Evolutionary conservation across 306 rosid genomes (phyloP).

Genomic region (Begonia peltatifolia): DNA sequence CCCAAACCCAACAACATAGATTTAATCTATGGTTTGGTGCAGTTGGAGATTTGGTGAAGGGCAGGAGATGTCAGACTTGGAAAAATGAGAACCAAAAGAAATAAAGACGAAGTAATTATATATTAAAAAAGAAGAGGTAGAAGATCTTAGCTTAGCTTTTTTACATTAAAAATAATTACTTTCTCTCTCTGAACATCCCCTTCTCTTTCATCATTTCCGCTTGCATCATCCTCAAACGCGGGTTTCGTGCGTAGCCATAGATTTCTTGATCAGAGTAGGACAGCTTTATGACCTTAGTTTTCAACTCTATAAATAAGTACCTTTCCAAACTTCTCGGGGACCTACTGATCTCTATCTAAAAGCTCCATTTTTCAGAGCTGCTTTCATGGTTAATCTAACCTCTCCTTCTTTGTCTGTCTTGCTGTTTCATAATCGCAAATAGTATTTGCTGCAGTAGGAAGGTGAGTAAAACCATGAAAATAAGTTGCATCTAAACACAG

Average conservation of each 20-base stretch:
- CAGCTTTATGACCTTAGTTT: not conserved
- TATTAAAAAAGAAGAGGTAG: too few species aligned
- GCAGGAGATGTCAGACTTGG: not conserved
- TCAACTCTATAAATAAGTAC: not conserved
- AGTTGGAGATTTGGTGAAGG: too few species aligned
- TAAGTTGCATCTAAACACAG: too few species aligned
- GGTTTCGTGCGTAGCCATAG: slow-evolving; percentile 36
- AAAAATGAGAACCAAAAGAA: not conserved
- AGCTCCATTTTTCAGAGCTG: too few species aligned
- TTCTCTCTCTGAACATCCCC: not conserved
- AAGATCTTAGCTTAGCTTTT: not conserved
- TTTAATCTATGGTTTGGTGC: too few species aligned
- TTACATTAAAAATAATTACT: not conserved
- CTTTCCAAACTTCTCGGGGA: not conserved
- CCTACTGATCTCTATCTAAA: not conserved
- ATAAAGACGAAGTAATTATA: too few species aligned
- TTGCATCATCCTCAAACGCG: slow-evolving; percentile 26
- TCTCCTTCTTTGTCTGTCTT: too few species aligned
- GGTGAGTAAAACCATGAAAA: too few species aligned
- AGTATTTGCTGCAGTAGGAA: too few species aligned
- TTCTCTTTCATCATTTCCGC: slow-evolving; percentile 9
- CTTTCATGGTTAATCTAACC: too few species aligned
- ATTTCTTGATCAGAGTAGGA: slow-evolving; percentile 9
- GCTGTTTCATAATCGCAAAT: too few species aligned
- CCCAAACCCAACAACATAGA: too few species aligned